Evolutionary conservation across 257 asterid species (phyloP).

Genomic region (Coffea canephora): DNA sequence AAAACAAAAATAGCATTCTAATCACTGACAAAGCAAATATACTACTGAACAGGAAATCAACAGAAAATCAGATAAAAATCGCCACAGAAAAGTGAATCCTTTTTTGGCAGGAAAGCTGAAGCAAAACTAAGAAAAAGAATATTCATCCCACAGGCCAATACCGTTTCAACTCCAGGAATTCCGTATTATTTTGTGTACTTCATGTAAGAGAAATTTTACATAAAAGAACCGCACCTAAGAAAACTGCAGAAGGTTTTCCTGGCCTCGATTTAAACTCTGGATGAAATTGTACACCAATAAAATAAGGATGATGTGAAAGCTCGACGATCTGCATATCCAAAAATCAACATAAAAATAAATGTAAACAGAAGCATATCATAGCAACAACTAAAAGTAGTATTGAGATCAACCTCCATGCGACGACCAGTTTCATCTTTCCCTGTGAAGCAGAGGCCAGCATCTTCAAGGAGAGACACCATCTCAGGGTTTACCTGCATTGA

Average conservation of each 20-base stretch:
- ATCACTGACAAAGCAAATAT: background rate
- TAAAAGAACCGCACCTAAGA: constrained; percentile 31
- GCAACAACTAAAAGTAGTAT: background rate
- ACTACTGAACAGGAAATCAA: background rate
- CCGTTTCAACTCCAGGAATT: background rate
- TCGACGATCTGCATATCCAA: constrained; percentile 35
- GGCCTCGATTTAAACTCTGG: constrained; percentile 54
- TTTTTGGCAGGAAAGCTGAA: background rate
- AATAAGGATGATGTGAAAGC: constrained; percentile 45
- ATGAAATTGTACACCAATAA: constrained; percentile 47
- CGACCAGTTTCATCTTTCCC: constrained; percentile 48
- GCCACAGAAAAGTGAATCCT: background rate
- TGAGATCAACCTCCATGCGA: constrained; percentile 43
- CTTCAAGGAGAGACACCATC: constrained; percentile 39
- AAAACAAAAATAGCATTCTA: too few species aligned
- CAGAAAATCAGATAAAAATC: too few species aligned
- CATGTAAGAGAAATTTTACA: background rate
- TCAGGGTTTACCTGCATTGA: constrained; percentile 44
- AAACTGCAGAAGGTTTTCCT: constrained; percentile 42
- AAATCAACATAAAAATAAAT: background rate
- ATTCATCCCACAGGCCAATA: background rate
- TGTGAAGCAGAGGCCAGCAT: constrained; percentile 45
- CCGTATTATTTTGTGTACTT: background rate
- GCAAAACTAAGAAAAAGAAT: background rate
- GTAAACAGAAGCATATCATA: background rate